Percentiles rank a stretch among this genome's conserved stretches.
Evolutionary conservation across 169 alveolate species (phyloP).

Genomic region (Cryptosporidium parvum): DNA sequence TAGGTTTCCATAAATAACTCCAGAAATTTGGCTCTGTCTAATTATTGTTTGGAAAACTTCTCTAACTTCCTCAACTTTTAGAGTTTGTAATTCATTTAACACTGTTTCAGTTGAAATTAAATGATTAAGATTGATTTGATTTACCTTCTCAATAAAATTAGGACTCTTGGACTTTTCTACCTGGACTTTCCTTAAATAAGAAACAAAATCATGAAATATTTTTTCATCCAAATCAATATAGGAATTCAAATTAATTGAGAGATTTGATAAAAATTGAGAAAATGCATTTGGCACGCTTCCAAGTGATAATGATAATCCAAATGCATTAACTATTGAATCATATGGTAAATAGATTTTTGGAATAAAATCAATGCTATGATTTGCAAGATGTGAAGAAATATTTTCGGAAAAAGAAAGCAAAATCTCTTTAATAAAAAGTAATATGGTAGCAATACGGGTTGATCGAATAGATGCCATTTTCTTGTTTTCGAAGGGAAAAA

Average conservation of each 20-base stretch:
- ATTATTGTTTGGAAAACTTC: not conserved
- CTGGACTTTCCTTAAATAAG: not conserved
- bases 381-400: not conserved
- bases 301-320: not conserved
- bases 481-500: conserved; percentile 8
- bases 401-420: not conserved
- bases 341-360: not conserved
- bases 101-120: not conserved
- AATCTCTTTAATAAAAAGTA: not conserved
- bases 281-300: not conserved
- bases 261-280: not conserved
- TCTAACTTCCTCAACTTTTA: conserved; percentile 4
- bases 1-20: conserved; percentile 8
- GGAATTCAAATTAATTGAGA: not conserved
- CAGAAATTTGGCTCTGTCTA: not conserved
- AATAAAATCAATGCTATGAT: not conserved
- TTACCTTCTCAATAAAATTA: not conserved
- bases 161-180: no score
- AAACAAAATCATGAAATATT: not conserved
- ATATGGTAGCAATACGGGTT: not conserved
- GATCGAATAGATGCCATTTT: not conserved
- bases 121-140: not conserved
- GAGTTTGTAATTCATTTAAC: not conserved
- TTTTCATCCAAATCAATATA: not conserved
- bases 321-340: conserved; percentile 3